These are phyloP conservation scores for Blastomyces gilchristii DNA, from an alignment of 2,329 filamentous ascomycete genomes.

Conservation along the genomic window DNA sequence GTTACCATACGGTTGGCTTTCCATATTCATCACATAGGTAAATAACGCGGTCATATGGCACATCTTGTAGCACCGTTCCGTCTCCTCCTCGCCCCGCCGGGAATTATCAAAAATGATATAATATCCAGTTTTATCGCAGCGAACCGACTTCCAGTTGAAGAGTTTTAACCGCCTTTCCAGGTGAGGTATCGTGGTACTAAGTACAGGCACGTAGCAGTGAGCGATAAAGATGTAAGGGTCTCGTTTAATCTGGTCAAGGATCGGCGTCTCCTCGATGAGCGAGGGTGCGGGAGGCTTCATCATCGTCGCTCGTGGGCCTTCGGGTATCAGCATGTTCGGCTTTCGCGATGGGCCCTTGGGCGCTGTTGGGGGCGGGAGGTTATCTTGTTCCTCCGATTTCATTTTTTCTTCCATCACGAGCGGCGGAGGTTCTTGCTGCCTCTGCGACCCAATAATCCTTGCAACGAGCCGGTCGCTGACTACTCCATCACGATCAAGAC, in stretches of 20 bases:
- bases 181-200: conserved; percentile 75
- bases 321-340: conserved; percentile 14
- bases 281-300: conserved; percentile 34
- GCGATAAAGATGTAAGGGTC: conserved; percentile 87
- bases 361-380: conserved; percentile 62
- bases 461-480: conserved; percentile 72
- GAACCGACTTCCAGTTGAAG: conserved; percentile 70
- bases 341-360: conserved; percentile 70
- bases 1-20: conserved; percentile 60
- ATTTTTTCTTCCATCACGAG: conserved; percentile 22
- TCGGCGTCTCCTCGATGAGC: conserved; percentile 54
- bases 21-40: conserved; percentile 88
- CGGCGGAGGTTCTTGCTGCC: conserved; percentile 26
- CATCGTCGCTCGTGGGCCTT: conserved; percentile 28
- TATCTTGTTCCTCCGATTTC: conserved; percentile 22
- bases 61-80: conserved; percentile 65
- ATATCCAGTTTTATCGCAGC: conserved; percentile 77
- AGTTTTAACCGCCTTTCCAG: conserved; percentile 80
- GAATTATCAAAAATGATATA: conserved; percentile 84
- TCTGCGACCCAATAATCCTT: conserved; percentile 58
- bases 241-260: conserved; percentile 59
- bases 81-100: conserved; percentile 64
- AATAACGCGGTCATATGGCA: conserved; percentile 79
- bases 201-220: conserved; percentile 75
- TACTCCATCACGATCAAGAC: conserved; percentile 79